A percentile compares a stretch with the other conserved stretches of the same genome.
Conservation (phyloP, 1,284 basidiomycete species). For the Boletus subluridellus region DNA sequence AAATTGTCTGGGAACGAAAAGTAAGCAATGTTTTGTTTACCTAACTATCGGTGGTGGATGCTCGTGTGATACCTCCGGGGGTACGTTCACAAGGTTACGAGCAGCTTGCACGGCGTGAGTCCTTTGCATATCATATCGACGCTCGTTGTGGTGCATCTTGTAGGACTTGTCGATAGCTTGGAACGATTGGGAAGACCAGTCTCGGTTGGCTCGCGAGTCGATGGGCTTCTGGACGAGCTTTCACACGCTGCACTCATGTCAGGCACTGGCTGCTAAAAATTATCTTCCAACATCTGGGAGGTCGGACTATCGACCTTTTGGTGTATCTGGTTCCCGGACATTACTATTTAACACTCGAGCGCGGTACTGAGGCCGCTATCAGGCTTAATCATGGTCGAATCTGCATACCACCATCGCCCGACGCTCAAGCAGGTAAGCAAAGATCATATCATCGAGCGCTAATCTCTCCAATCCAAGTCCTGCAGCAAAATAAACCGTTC, state of each 20-base stretch:
- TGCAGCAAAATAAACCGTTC: conserved; percentile 82
- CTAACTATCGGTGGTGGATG: conserved; percentile 10
- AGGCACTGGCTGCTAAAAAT: background rate
- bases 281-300: background rate
- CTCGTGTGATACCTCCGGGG: conserved; percentile 11
- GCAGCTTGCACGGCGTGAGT: background rate
- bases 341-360: background rate
- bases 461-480: background rate
- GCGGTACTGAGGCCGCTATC: background rate
- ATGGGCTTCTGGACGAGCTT: background rate
- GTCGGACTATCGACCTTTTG: background rate
- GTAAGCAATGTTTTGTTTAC: conserved; percentile 13
- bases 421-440: conserved; percentile 76
- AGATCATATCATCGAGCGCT: background rate
- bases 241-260: conserved; percentile 5
- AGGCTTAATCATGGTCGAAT: conserved; percentile 28
- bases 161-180: background rate
- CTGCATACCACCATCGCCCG: conserved; percentile 64
- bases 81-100: background rate
- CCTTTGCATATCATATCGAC: background rate
- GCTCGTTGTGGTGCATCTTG: background rate
- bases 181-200: background rate
- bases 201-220: background rate
- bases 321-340: background rate
- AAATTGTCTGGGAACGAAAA: conserved; percentile 6